A percentile compares a stretch with the other conserved stretches of the same genome.
Conservation (phyloP, 2,329 filamentous ascomycete species). For the Elsinoe arachidis region DNA sequence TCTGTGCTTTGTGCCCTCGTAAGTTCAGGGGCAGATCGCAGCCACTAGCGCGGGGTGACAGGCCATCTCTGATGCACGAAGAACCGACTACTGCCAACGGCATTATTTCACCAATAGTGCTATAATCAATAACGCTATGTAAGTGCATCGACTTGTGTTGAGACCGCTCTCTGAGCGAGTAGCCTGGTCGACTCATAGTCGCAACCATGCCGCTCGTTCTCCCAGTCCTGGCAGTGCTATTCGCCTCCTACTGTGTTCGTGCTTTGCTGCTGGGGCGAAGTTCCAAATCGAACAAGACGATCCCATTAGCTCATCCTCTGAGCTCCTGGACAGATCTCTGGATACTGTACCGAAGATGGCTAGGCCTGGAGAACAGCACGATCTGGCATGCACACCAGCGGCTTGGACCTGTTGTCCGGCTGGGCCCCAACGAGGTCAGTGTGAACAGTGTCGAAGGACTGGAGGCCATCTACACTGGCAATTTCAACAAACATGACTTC, state of each 20-base stretch:
- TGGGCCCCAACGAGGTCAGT: slow-evolving; percentile 57
- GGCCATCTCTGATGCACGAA: too few species aligned
- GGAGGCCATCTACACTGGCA: slow-evolving; percentile 56
- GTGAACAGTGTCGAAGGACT: slow-evolving; percentile 57
- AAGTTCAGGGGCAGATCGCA: too few species aligned
- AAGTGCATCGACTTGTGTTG: neutral
- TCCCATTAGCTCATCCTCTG: neutral
- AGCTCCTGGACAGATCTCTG: slow-evolving; percentile 31
- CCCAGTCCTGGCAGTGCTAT: neutral
- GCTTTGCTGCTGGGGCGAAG: neutral
- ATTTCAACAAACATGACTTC: slow-evolving; percentile 63
- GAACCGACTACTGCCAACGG: too few species aligned
- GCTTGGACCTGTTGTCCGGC: slow-evolving; percentile 51
- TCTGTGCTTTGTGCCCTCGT: too few species aligned
- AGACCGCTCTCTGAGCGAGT: neutral
- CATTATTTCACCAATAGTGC: too few species aligned
- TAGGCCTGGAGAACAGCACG: slow-evolving; percentile 49
- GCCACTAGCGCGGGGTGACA: too few species aligned
- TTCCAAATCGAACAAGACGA: neutral
- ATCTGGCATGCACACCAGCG: slow-evolving; percentile 50
- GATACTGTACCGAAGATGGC: slow-evolving; percentile 56
- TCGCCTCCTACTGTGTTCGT: neutral
- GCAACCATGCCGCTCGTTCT: neutral
- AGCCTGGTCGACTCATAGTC: neutral
- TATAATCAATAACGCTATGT: too few species aligned